Conservation (phyloP, 495 filamentous ascomycete genomes). For the Xylaria telfairii region DNA sequence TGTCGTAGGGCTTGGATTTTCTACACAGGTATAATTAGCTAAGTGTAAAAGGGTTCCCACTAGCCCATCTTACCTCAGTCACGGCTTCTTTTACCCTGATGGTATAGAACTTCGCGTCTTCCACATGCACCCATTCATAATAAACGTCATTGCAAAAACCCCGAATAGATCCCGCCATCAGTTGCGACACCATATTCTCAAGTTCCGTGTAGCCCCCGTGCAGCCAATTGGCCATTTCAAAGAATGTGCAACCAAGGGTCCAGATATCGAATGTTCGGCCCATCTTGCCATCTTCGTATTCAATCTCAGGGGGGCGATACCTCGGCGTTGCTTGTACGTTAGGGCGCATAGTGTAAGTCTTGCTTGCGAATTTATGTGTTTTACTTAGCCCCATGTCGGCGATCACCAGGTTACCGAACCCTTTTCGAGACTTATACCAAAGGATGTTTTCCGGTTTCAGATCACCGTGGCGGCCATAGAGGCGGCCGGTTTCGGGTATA, state of each 20-base stretch:
- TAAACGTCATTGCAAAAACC: neutral
- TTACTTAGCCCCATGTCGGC: slow-evolving; percentile 8
- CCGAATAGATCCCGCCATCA: neutral
- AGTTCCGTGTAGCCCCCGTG: neutral
- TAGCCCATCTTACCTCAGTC: neutral
- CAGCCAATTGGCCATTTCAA: neutral
- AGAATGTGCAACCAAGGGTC: neutral
- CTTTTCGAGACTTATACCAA: slow-evolving; percentile 19
- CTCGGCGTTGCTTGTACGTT: neutral
- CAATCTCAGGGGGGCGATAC: neutral
- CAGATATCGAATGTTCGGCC: neutral
- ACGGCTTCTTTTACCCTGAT: neutral
- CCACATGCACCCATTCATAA: neutral
- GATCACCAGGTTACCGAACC: neutral
- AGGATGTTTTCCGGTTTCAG: slow-evolving; percentile 40
- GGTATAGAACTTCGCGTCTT: neutral
- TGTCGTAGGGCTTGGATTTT: neutral
- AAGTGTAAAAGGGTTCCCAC: too few species aligned
- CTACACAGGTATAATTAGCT: neutral
- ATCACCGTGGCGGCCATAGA: slow-evolving; percentile 32
- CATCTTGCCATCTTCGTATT: neutral
- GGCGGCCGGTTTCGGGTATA: neutral
- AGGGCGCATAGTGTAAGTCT: neutral
- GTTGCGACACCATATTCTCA: neutral
- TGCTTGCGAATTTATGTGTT: neutral